These are phyloP conservation scores for Aspergillus nanangensis DNA, from an alignment of 495 filamentous ascomycete genomes.

Conservation along the genomic window DNA sequence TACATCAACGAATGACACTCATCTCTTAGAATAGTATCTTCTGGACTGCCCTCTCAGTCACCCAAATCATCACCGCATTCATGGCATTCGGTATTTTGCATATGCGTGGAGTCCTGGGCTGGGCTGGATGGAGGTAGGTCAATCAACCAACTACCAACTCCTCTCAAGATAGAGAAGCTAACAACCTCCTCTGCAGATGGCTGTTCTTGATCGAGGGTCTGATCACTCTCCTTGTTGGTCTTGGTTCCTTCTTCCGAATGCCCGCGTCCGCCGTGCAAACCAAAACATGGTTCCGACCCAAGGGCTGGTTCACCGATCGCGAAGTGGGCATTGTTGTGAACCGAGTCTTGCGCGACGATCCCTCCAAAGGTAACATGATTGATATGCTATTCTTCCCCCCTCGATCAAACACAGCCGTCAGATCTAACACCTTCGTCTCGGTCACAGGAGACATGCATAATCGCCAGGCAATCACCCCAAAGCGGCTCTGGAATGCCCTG, in stretches of 20 bases:
- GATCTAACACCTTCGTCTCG: not conserved
- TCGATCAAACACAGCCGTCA: not conserved
- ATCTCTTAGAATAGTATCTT: slow-evolving; percentile 36
- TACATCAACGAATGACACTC: not conserved
- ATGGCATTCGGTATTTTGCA: slow-evolving; percentile 45
- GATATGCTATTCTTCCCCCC: not conserved
- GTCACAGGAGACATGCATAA: slow-evolving; percentile 57
- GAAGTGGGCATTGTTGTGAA: slow-evolving; percentile 59
- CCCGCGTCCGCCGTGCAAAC: slow-evolving; percentile 49
- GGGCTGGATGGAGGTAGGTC: slow-evolving; percentile 24
- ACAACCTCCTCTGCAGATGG: slow-evolving; percentile 14
- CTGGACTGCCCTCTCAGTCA: slow-evolving; percentile 58
- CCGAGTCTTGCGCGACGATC: slow-evolving; percentile 59
- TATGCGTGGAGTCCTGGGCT: slow-evolving; percentile 28
- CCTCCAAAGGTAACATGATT: slow-evolving; percentile 55
- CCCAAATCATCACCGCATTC: slow-evolving; percentile 36
- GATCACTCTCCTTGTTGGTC: slow-evolving; percentile 48
- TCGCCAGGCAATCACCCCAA: slow-evolving; percentile 41
- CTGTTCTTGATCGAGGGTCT: slow-evolving; percentile 53
- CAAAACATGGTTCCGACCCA: slow-evolving; percentile 47
- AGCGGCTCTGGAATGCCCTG: slow-evolving; percentile 38
- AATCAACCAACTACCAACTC: no score
- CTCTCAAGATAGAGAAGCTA: no score
- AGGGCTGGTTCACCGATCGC: slow-evolving; percentile 59
- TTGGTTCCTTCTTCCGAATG: slow-evolving; percentile 51